Percentiles rank a stretch among this genome's conserved stretches.
These are phyloP conservation scores for Cicer pinnatifidum DNA, from an alignment of 306 rosid genomes.

Conservation along the genomic window DNA sequence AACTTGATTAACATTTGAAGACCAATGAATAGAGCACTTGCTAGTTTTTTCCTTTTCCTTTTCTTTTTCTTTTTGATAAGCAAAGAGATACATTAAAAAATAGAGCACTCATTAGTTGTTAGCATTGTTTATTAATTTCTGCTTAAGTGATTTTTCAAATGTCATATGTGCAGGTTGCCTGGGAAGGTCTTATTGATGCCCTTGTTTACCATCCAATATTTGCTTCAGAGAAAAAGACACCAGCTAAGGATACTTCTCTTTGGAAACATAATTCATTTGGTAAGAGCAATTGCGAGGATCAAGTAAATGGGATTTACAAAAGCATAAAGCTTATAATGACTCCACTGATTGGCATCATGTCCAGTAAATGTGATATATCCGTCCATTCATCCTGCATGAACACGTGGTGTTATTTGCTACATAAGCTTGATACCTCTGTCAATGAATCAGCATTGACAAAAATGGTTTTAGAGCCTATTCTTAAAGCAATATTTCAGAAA, in stretches of 20 bases:
- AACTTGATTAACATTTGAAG: conserved; percentile 20
- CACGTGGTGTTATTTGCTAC: conserved; percentile 78
- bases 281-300: conserved; percentile 45
- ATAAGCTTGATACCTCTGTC: conserved; percentile 70
- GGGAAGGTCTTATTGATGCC: conserved; percentile 89
- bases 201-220: conserved; percentile 58
- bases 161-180: conserved; percentile 65
- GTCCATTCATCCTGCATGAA: conserved; percentile 77
- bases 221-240: conserved; percentile 45
- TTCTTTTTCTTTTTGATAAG: background rate
- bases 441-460: conserved; percentile 53
- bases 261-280: conserved; percentile 39
- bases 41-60: background rate
- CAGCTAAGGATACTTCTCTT: conserved; percentile 40
- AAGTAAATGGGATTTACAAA: conserved; percentile 60
- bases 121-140: background rate
- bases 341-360: conserved; percentile 73
- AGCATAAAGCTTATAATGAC: conserved; percentile 82
- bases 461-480: conserved; percentile 69
- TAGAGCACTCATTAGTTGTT: conserved; percentile 7
- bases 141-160: background rate
- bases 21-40: conserved; percentile 3
- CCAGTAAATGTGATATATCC: conserved; percentile 66
- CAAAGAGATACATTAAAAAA: background rate
- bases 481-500: conserved; percentile 63